Base-by-base conservation (phyloP, 148 eudicot species). In the Camellia japonica region DNA sequence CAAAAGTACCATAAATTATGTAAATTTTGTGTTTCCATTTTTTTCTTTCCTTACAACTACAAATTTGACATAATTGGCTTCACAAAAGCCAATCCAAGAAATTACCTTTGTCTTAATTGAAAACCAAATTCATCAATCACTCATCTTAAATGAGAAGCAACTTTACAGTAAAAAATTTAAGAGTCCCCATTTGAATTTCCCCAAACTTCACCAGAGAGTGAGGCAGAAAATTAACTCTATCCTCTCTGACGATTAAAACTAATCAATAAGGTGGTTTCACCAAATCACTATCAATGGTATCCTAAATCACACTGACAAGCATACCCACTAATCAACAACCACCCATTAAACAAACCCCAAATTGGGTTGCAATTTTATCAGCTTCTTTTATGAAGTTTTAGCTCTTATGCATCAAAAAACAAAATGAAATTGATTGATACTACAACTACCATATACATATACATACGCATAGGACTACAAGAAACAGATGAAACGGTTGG, bases 291-390 rank as follows among this genome's bases (percentile, higher is more conserved):
- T 15, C 43, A 63, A 66, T 38, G 43, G 0, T 43, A 3, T 20
- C 4, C 16, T 19, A 76, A 76, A 62, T 76, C 56, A 46, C 14
- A 44, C n/a, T 63, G 58, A 63, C 15, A 20, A 12, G 58, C 44
- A 76, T 20, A 62, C 0, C 67, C 5, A 76, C 55, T 9, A 1
- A 20, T 64, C 70, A 63, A 76, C 71, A 20, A 76, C 70, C 79
- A 13, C 46, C 15, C n/a, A 42, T 16, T 19, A 51, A 9, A 19
- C 9, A 19, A 6, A 70, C 9, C 41, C 30, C 3, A 4, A 44
- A 67, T 46, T 70, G 75, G 7, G 20, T n/a, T 60, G 19, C 14
- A 47, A 6, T 63, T 19, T 63, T 52, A 6, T n/a, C 73, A 3
- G 41, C 11, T 64, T 52, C 55, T 19, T 66, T 76, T 19, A 52